A percentile compares a stretch with the other conserved stretches of the same genome.
These are phyloP conservation scores for Pichia kluyveri DNA, from an alignment of 805 yeast species.

Conservation along the genomic window DNA sequence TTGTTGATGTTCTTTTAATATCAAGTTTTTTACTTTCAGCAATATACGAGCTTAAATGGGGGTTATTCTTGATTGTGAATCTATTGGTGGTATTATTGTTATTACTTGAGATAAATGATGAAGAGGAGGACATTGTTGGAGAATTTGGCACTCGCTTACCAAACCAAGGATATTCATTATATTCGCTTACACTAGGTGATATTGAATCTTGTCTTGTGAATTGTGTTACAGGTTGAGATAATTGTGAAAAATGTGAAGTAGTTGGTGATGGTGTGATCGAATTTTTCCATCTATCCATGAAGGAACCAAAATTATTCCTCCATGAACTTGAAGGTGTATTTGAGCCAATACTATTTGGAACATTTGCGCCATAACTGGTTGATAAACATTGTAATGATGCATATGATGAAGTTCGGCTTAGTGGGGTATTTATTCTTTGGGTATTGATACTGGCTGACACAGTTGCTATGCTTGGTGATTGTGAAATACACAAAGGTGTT, in stretches of 20 bases:
- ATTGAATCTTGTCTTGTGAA: conserved; percentile 1
- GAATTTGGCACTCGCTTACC: background rate
- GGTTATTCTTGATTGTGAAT: background rate
- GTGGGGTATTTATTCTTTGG: conserved; percentile 14
- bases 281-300: conserved; percentile 22
- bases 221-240: background rate
- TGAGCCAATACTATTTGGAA: conserved; percentile 6
- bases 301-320: conserved; percentile 23
- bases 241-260: conserved; percentile 1
- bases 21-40: background rate
- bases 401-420: conserved; percentile 24
- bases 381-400: conserved; percentile 28
- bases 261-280: conserved; percentile 4
- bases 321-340: conserved; percentile 18
- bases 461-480: conserved; percentile 10
- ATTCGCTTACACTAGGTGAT: conserved; percentile 5
- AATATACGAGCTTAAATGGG: background rate
- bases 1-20: conserved; percentile 1
- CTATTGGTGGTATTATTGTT: background rate
- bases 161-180: conserved; percentile 11
- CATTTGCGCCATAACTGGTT: conserved; percentile 26
- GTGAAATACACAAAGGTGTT: conserved; percentile 1
- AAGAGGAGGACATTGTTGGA: conserved; percentile 5
- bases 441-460: conserved; percentile 12
- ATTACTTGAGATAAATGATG: conserved; percentile 4